phyloP scores from a whole-genome alignment of 2,329 filamentous ascomycete species.

The Cercospora sp. region DNA sequence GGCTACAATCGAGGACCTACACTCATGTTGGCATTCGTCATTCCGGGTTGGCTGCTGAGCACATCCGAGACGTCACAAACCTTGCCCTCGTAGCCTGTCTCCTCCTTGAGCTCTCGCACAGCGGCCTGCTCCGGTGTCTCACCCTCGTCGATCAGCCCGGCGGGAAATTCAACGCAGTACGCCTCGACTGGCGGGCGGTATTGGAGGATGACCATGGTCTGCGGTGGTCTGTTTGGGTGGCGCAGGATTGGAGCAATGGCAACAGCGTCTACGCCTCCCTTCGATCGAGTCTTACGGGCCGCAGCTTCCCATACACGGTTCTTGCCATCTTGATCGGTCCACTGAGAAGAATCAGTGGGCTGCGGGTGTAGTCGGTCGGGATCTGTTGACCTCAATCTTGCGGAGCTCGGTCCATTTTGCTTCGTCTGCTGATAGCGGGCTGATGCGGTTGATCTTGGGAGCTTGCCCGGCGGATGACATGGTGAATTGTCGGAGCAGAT shows the following conservation, averaged over 20 bases:
- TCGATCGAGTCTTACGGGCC: slow-evolving; percentile 53
- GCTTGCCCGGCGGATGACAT: slow-evolving; percentile 42
- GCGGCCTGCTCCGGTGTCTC: slow-evolving; percentile 59
- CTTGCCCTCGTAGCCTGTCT: slow-evolving; percentile 62
- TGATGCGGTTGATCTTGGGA: slow-evolving; percentile 50
- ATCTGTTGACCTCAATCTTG: slow-evolving; percentile 46
- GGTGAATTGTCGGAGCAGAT: slow-evolving; percentile 24
- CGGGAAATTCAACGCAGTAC: slow-evolving; percentile 60
- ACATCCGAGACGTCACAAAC: slow-evolving; percentile 52
- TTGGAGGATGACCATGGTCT: slow-evolving; percentile 58
- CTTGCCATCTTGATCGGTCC: slow-evolving; percentile 43
- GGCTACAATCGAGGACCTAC: slow-evolving; percentile 53
- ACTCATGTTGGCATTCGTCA: slow-evolving; percentile 40
- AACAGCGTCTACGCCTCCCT: slow-evolving; percentile 60
- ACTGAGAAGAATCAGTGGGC: slow-evolving; percentile 11
- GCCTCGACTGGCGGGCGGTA: slow-evolving; percentile 61
- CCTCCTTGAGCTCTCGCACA: slow-evolving; percentile 60
- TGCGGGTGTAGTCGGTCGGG: neutral
- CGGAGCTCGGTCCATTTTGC: slow-evolving; percentile 60
- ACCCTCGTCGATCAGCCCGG: slow-evolving; percentile 59
- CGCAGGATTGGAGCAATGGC: slow-evolving; percentile 57
- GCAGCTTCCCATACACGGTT: slow-evolving; percentile 53
- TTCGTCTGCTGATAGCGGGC: slow-evolving; percentile 53
- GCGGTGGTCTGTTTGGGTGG: slow-evolving; percentile 48
- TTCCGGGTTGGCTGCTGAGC: slow-evolving; percentile 61